phyloP scores from a whole-genome alignment of 306 rosid species.

The Nissolia schottii region DNA sequence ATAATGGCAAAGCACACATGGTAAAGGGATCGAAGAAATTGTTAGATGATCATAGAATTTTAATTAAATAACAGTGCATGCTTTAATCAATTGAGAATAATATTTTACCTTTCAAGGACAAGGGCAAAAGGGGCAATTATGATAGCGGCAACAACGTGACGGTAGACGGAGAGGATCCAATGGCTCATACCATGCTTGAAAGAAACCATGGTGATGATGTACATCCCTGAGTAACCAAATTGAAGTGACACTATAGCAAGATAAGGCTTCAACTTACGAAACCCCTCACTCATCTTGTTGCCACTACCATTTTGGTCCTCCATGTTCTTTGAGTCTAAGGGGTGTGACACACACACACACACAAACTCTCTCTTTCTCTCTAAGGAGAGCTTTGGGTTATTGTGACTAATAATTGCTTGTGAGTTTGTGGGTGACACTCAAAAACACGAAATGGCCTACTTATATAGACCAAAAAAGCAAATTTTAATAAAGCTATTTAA shows the following conservation, averaged over 20 bases:
- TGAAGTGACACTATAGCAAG: slow-evolving; percentile 85
- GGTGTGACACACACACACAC: slow-evolving; percentile 23
- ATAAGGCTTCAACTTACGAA: slow-evolving; percentile 62
- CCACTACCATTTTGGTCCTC: slow-evolving; percentile 34
- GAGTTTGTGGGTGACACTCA: slow-evolving; percentile 36
- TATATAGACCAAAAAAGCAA: slow-evolving; percentile 40
- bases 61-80: no score
- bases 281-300: slow-evolving; percentile 11
- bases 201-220: slow-evolving; percentile 78
- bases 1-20: no score
- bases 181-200: slow-evolving; percentile 92
- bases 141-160: slow-evolving; percentile 72
- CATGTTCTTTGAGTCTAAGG: slow-evolving; percentile 24
- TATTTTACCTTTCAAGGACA: slow-evolving; percentile 75
- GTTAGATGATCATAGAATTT: no score
- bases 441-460: slow-evolving; percentile 16
- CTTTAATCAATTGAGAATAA: no score
- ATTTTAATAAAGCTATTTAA: background rate
- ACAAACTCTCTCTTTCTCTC: background rate
- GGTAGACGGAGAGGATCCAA: slow-evolving; percentile 78
- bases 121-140: slow-evolving; percentile 76
- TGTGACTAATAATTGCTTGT: slow-evolving; percentile 14
- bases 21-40: no score
- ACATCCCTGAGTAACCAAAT: slow-evolving; percentile 93
- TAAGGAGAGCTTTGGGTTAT: background rate